Percentiles rank a stretch among this genome's conserved stretches.
These are phyloP conservation scores for Beauveria rudraprayagi DNA, from an alignment of 2,329 filamentous ascomycete genomes.

Conservation along the genomic window DNA sequence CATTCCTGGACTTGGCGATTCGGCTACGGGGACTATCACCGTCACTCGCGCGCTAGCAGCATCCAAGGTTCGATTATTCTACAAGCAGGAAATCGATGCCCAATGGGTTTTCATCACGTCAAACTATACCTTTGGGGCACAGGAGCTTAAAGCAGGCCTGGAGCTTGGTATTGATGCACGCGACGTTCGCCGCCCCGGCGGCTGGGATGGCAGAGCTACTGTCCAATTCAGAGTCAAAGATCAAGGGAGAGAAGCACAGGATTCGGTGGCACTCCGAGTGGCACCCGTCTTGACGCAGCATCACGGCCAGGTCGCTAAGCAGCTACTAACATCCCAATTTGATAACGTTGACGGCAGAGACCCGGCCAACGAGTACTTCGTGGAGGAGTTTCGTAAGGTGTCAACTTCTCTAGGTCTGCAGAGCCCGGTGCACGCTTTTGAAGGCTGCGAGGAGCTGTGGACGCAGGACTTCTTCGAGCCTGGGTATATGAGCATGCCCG, in stretches of 20 bases:
- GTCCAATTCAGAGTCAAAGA: neutral
- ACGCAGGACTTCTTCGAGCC: neutral
- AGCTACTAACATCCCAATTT: too few relatives aligned
- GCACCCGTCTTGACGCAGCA: neutral
- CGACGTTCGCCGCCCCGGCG: conserved; percentile 17
- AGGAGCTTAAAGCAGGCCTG: conserved; percentile 17
- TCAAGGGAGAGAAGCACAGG: neutral
- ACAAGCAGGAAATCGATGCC: neutral
- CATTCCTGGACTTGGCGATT: too few relatives aligned
- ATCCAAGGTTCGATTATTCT: neutral
- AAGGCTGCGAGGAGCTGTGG: too few relatives aligned
- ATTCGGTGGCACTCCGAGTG: neutral
- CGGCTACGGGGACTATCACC: too few relatives aligned
- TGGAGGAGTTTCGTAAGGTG: rapidly evolving
- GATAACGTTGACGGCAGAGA: neutral
- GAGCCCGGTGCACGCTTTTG: too few relatives aligned
- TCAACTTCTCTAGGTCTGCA: too few relatives aligned
- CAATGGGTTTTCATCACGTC: conserved; percentile 19
- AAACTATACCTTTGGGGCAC: conserved; percentile 20
- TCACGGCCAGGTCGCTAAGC: neutral
- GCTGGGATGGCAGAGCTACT: conserved; percentile 21
- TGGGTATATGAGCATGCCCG: neutral
- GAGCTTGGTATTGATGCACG: conserved; percentile 27
- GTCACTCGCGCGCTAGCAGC: too few relatives aligned
- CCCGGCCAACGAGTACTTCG: too few relatives aligned